Evolutionary conservation across 352 stramenopile genomes (phyloP).

Genomic region (Plasmopara viticola): DNA sequence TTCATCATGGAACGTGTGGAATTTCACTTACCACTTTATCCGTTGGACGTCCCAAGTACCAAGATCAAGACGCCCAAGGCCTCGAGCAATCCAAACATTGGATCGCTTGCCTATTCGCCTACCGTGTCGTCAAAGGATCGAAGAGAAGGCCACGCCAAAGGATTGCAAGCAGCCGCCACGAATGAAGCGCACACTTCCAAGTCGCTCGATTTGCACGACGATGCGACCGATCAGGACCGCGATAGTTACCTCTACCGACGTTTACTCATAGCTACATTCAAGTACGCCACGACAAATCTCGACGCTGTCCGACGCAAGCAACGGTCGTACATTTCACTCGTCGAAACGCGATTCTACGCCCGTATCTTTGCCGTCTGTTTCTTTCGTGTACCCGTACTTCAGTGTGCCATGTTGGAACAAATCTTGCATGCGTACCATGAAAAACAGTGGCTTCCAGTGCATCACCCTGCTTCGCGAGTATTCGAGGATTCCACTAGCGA

Average conservation of each 20-base stretch:
- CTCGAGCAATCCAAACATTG: slow-evolving; percentile 10
- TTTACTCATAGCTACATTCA: slow-evolving; percentile 69
- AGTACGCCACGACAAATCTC: slow-evolving; percentile 60
- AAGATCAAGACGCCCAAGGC: slow-evolving; percentile 12
- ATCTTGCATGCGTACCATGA: slow-evolving; percentile 44
- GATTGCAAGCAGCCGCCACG: slow-evolving; percentile 4
- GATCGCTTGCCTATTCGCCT: slow-evolving; percentile 28
- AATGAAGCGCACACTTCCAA: slow-evolving; percentile 7
- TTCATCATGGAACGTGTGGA: slow-evolving; percentile 62
- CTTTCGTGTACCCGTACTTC: slow-evolving; percentile 52
- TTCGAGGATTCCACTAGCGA: slow-evolving; percentile 15
- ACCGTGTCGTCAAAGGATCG: slow-evolving; percentile 8
- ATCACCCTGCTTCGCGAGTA: slow-evolving; percentile 21
- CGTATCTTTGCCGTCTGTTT: slow-evolving; percentile 66
- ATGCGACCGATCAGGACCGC: slow-evolving; percentile 36
- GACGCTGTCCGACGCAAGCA: slow-evolving; percentile 35
- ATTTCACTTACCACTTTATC: slow-evolving; percentile 38
- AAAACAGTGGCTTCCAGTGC: slow-evolving; percentile 44
- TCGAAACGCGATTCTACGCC: slow-evolving; percentile 59
- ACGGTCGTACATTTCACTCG: slow-evolving; percentile 46
- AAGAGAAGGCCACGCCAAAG: no score
- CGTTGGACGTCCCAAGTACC: slow-evolving; percentile 4
- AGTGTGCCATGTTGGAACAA: slow-evolving; percentile 44
- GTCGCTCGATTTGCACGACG: slow-evolving; percentile 22
- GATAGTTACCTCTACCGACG: slow-evolving; percentile 63